Percentiles rank a stretch among this genome's conserved stretches.
Evolutionary conservation across 75 land plant species (phyloP).

Genomic region (Selaginella moellendorffii): DNA sequence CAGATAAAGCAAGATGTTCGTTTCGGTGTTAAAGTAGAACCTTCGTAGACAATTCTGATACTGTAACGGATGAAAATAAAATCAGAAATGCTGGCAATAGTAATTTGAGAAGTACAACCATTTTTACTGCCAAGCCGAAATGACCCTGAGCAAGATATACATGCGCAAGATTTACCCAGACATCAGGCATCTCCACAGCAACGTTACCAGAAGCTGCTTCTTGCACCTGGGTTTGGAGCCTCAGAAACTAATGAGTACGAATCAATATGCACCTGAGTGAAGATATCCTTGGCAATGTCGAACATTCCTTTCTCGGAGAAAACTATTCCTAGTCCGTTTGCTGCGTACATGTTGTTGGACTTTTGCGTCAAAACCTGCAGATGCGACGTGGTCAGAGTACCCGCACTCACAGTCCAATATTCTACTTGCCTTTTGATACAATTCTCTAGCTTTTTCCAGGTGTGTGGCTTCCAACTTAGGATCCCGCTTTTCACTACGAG

Average conservation of each 20-base stretch:
- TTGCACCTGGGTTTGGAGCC: slow-evolving; percentile 47
- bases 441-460: slow-evolving; percentile 84
- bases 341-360: slow-evolving; percentile 80
- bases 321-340: slow-evolving; percentile 89
- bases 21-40: slow-evolving; percentile 72
- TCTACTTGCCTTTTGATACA: slow-evolving; percentile 47
- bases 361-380: slow-evolving; percentile 51
- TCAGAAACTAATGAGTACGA: neutral
- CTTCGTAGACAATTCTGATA: slow-evolving; percentile 92
- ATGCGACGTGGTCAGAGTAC: no score
- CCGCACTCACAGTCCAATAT: neutral
- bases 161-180: slow-evolving; percentile 92
- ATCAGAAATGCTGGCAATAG: no score
- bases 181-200: slow-evolving; percentile 93
- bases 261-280: slow-evolving; percentile 50
- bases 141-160: slow-evolving; percentile 92
- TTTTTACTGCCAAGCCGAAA: slow-evolving; percentile 80
- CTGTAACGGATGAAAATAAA: slow-evolving; percentile 31
- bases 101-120: no score
- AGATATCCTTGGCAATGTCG: slow-evolving; percentile 87
- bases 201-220: slow-evolving; percentile 92
- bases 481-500: slow-evolving; percentile 68
- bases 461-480: slow-evolving; percentile 89
- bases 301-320: slow-evolving; percentile 90
- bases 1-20: slow-evolving; percentile 61